These are phyloP conservation scores for Kingdonia uniflora DNA, from an alignment of 164 flowering plant genomes.

Conservation along the genomic window DNA sequence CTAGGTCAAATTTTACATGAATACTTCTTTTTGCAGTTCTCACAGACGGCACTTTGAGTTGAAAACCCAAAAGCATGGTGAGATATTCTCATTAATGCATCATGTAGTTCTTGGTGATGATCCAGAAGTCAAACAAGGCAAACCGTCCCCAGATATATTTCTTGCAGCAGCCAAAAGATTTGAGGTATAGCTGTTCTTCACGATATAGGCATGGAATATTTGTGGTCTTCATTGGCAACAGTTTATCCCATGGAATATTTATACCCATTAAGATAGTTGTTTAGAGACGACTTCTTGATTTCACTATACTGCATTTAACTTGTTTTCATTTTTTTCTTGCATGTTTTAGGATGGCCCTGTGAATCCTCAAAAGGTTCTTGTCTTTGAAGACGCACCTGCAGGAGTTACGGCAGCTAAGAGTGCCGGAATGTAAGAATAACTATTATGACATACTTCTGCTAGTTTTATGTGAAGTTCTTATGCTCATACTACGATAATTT, in stretches of 20 bases:
- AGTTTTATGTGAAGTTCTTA: neutral
- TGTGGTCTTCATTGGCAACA: too few species aligned
- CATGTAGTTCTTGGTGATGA: slow-evolving; percentile 94
- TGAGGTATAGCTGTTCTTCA: slow-evolving; percentile 53
- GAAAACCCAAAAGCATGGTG: slow-evolving; percentile 77
- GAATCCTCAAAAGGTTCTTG: slow-evolving; percentile 52
- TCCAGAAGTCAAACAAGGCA: slow-evolving; percentile 86
- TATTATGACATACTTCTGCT: neutral
- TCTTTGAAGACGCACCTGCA: slow-evolving; percentile 96
- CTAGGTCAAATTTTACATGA: neutral
- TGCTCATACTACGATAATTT: too few species aligned
- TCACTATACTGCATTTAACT: neutral
- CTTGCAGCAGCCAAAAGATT: slow-evolving; percentile 86
- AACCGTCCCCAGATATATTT: slow-evolving; percentile 87
- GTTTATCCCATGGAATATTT: too few species aligned
- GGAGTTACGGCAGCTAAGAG: slow-evolving; percentile 87
- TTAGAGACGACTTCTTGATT: too few species aligned
- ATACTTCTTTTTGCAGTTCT: slow-evolving; percentile 37
- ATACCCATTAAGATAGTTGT: too few species aligned
- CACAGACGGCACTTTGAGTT: slow-evolving; percentile 66
- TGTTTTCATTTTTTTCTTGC: slow-evolving; percentile 11
- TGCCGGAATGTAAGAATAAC: slow-evolving; percentile 58
- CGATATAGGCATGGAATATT: too few species aligned
- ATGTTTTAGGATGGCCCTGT: slow-evolving; percentile 47
- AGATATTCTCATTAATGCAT: slow-evolving; percentile 80